Evolutionary conservation across 2,329 filamentous ascomycete genomes (phyloP).

Genomic region (Aschersonia sp.): DNA sequence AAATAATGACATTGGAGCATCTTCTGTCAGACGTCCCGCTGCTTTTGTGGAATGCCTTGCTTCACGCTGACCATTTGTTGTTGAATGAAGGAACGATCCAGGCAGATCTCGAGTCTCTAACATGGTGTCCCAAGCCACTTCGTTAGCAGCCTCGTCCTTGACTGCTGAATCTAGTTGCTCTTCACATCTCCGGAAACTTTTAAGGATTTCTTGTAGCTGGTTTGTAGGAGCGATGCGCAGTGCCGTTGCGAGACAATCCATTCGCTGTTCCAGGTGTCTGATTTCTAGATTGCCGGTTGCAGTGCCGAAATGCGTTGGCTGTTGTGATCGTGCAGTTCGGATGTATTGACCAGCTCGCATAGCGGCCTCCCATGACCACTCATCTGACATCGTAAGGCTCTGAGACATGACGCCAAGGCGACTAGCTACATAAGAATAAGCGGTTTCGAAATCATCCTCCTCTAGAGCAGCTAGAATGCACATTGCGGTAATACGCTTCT

Average conservation of each 20-base stretch:
- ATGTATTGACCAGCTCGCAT: constrained; percentile 65
- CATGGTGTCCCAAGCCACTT: constrained; percentile 55
- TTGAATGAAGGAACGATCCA: constrained; percentile 31
- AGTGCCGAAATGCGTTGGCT: constrained; percentile 45
- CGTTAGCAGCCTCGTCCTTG: constrained; percentile 50
- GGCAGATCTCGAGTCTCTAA: constrained; percentile 45
- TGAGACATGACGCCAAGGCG: constrained; percentile 32
- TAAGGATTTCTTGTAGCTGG: constrained; percentile 61
- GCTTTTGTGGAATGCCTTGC: too few species aligned
- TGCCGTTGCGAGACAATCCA: constrained; percentile 65
- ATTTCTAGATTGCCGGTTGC: constrained; percentile 46
- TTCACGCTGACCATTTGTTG: constrained; percentile 7
- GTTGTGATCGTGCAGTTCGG: constrained; percentile 35
- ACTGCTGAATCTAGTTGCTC: constrained; percentile 58
- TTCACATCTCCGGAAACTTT: constrained; percentile 63
- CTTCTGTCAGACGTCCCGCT: constrained; percentile 24
- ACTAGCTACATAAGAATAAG: constrained; percentile 70
- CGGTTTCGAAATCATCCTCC: constrained; percentile 74
- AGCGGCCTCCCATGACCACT: constrained; percentile 68
- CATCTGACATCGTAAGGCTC: constrained; percentile 27
- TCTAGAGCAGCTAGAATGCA: constrained; percentile 63
- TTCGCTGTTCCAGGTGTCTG: constrained; percentile 64
- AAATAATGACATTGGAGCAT: constrained; percentile 50
- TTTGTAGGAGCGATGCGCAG: constrained; percentile 57
- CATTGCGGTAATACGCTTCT: constrained; percentile 62